Conservation (phyloP, 305 asterid species). For the Fraxinus sp. region DNA sequence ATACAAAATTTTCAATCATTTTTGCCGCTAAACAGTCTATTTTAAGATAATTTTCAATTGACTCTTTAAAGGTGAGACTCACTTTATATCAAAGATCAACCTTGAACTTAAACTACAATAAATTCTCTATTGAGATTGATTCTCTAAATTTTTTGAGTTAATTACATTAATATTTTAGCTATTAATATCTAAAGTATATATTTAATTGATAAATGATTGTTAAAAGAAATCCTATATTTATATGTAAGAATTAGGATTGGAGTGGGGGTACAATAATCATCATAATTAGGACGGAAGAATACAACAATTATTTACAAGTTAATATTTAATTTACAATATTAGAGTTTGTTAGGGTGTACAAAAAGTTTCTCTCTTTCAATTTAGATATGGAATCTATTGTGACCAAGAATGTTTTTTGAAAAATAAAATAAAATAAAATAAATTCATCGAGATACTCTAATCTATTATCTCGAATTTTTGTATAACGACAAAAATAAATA, state of each 20-base stretch:
- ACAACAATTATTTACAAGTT: background rate
- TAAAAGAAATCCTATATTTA: background rate
- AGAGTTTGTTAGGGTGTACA: background rate
- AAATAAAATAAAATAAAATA: no score
- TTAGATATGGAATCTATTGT: background rate
- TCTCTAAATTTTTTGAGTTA: background rate
- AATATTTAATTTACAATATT: background rate
- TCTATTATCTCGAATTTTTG: background rate
- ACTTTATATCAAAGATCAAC: no score
- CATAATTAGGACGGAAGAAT: background rate
- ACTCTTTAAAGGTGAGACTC: no score
- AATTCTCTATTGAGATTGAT: no score
- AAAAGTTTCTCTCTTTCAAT: background rate
- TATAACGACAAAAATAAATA: no score
- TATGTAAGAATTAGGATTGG: background rate
- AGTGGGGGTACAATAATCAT: background rate
- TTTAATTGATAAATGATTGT: background rate
- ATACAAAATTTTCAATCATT: background rate
- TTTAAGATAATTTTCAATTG: background rate
- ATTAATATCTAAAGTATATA: background rate
- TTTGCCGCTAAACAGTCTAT: background rate
- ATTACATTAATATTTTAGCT: background rate
- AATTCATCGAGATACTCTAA: background rate
- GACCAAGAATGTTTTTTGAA: background rate
- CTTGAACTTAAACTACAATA: background rate